A percentile compares a stretch with the other conserved stretches of the same genome.
Conservation (phyloP, 371 early-diverging fungal genomes). For the Mortierella sp. region DNA sequence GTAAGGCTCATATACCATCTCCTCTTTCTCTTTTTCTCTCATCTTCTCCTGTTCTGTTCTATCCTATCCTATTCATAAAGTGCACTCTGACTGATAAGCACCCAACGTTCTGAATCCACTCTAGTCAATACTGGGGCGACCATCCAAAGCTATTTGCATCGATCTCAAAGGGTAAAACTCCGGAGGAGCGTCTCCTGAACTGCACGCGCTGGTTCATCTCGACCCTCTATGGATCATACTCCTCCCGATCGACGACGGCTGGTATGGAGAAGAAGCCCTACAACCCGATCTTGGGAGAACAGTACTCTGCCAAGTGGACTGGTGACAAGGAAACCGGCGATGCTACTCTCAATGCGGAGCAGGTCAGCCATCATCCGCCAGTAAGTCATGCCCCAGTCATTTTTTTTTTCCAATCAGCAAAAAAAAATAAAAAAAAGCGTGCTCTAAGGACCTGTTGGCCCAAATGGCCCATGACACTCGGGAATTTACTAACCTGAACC, state of each 20-base stretch:
- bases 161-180: slow-evolving; percentile 61
- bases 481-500: not conserved
- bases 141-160: slow-evolving; percentile 70
- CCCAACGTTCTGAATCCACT: slow-evolving; percentile 6
- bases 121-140: slow-evolving; percentile 73
- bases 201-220: slow-evolving; percentile 79
- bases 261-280: slow-evolving; percentile 81
- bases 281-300: slow-evolving; percentile 84
- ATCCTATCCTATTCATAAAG: not conserved
- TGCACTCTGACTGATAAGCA: not conserved
- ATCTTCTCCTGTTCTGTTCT: not conserved
- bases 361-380: slow-evolving; percentile 81
- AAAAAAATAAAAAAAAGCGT: not conserved
- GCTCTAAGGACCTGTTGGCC: not conserved
- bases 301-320: slow-evolving; percentile 72
- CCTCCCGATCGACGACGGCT: slow-evolving; percentile 31
- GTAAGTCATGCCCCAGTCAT: slow-evolving; percentile 50
- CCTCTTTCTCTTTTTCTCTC: slow-evolving; percentile 4
- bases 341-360: slow-evolving; percentile 72
- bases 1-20: slow-evolving; percentile 56
- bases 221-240: slow-evolving; percentile 75
- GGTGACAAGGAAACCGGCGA: slow-evolving; percentile 63
- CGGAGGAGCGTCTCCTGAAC: slow-evolving; percentile 74
- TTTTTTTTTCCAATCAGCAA: not conserved
- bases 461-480: not conserved